Base-by-base conservation (phyloP, 108 stramenopile species). In the Parietichytrium sp. region DNA sequence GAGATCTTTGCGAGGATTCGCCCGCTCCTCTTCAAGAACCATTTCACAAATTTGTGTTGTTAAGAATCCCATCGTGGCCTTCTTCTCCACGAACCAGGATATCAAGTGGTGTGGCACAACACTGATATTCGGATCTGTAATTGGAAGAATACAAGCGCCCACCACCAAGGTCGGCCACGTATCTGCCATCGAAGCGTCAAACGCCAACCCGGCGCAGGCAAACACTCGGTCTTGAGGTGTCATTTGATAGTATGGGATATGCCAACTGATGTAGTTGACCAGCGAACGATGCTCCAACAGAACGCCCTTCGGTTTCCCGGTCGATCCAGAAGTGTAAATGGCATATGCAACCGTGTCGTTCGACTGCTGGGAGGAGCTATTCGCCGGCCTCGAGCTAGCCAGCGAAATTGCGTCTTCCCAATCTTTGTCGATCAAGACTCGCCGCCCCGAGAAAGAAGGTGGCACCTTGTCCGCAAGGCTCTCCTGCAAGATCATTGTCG, bases 31-130 rank as follows among this genome's bases (percentile, higher is more conserved):
- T 25, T 72, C 61, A 15, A 72, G 61, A 25, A 72, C 61, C 61
- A 72, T 72, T 27, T 72, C 61, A 42, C 61, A 72, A 42, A 72
- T 33, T 2, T 72, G 61, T 33, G 61, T 72, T 10, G 61, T 72
- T 10, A 72, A 42, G 33, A 72, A 72, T 45, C 61, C 61, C 61
- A 72, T 72, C 10, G 16, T 72, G 10, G 45, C 61, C 33, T 45
- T 36, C 10, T 72, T 72, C 8, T 72, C 61, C 20, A 38, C 20
- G 2, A 72, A 23, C 61, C 61, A 72, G 42, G 36, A 33, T 25
- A 72, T 23, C 23, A 72, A 25, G n/a, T 42, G 61, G 15, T 33
- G 61, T 27, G 61, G 38, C 7, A 72, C 61, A 0, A 72, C 61
- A 42, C 61, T 72, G 20, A 72, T 6, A 27, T 72, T 42, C 13